Evolutionary conservation across 2,329 filamentous ascomycete genomes (phyloP), one percentile per base, ranked within the genome.

Genomic region (Cladophialophora bantiana): DNA sequence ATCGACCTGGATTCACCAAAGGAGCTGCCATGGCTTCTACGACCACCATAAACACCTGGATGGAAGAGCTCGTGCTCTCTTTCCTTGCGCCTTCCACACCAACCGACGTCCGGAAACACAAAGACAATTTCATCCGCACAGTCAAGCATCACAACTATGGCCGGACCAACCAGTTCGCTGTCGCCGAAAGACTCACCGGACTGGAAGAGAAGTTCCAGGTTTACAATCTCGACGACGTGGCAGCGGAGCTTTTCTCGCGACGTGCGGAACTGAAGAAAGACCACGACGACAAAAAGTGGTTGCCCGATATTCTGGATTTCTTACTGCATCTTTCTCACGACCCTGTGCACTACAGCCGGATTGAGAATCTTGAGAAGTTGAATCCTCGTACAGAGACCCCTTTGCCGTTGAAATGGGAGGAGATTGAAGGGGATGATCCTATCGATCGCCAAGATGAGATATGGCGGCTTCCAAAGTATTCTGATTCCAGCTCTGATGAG

Each of bases 131-230:
- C 62, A 52, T 64, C 31, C 65, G 72, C 42, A 73, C 73, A 52
- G 68, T 81, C 31, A 79, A 76, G 59, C 71, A 78, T 42, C 75
- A 77, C 71, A 85, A 78, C 55, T 87, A 86, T 75, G 81, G 86
- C 38, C 86, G 90, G 42, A 92, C 89, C 1, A 92, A 94, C 74
- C 90, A 92, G 71, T 94, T 94, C 74, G 88, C 91, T 53, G 86
- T 94, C 20, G 81, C 85, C 45, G 84, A 84, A 42, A 84, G 84
- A 40, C 82, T 94, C 1, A 82, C 87, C 57, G 91, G 91, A 0
- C 82, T 97, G 2, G 89, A 94, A 71, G 95, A 98, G 80, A 93
- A 94, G 73, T 95, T 97, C 73, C 86, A 88, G 36, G 85, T 98
- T 62, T 84, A 92, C 56, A 89, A 91, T 74, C 88, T 91, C 68